phyloP scores from a whole-genome alignment of 495 filamentous ascomycete genomes.

The Penicillium roqueforti region DNA sequence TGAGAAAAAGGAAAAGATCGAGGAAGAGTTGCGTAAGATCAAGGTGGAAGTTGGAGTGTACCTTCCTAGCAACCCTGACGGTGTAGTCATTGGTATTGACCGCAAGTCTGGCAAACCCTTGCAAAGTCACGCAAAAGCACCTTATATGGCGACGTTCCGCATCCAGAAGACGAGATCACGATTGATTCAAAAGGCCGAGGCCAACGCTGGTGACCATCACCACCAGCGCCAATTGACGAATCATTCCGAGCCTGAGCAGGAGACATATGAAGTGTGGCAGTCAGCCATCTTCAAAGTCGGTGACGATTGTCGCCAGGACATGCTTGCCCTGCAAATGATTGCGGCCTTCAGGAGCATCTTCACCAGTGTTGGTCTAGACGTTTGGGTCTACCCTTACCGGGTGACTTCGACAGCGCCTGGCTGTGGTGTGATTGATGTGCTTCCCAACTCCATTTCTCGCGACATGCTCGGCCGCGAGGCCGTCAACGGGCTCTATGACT shows the following conservation, averaged over 20 bases:
- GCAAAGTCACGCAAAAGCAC: slow-evolving; percentile 96
- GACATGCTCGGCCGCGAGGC: slow-evolving; percentile 98
- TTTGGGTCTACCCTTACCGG: slow-evolving; percentile 94
- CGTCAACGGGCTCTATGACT: slow-evolving; percentile 96
- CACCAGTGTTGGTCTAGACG: slow-evolving; percentile 86
- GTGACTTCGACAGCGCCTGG: slow-evolving; percentile 98
- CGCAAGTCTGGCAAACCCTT: slow-evolving; percentile 95
- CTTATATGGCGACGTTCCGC: slow-evolving; percentile 97
- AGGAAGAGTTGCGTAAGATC: slow-evolving; percentile 92
- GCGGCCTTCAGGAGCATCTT: slow-evolving; percentile 96
- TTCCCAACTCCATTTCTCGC: slow-evolving; percentile 95
- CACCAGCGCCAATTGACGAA: slow-evolving; percentile 50
- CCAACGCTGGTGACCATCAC: slow-evolving; percentile 24
- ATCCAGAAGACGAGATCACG: slow-evolving; percentile 73
- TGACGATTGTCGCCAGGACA: slow-evolving; percentile 96
- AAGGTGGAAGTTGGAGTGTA: slow-evolving; percentile 96
- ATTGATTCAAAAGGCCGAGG: slow-evolving; percentile 20
- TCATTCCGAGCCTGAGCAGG: slow-evolving; percentile 34
- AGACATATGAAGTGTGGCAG: slow-evolving; percentile 90
- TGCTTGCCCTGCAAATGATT: slow-evolving; percentile 96
- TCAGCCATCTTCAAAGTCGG: slow-evolving; percentile 99
- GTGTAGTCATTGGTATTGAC: slow-evolving; percentile 95
- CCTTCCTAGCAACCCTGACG: slow-evolving; percentile 93
- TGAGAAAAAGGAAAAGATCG: slow-evolving; percentile 98
- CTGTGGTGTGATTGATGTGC: slow-evolving; percentile 95